Conservation (phyloP, 1,139 yeast genomes). For the Scheffersomyces insectosa region DNA sequence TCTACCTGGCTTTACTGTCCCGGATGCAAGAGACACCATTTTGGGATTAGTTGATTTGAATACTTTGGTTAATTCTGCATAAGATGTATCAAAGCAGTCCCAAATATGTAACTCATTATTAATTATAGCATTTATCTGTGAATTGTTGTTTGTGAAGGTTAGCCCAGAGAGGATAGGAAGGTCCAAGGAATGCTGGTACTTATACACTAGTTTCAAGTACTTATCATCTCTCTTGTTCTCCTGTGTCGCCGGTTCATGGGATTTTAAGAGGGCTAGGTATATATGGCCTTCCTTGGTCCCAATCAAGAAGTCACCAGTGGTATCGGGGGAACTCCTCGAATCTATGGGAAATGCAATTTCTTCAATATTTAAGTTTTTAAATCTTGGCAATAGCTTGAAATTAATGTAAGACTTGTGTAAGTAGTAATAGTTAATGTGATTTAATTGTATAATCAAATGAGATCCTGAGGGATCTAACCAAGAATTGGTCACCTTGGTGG, state of each 20-base stretch:
- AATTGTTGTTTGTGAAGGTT: conserved; percentile 20
- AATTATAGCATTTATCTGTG: conserved; percentile 38
- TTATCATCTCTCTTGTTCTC: conserved; percentile 41
- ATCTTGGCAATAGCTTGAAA: conserved; percentile 35
- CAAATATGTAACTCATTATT: conserved; percentile 24
- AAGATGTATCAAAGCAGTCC: conserved; percentile 37
- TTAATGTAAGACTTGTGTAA: conserved; percentile 31
- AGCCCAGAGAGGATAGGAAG: conserved; percentile 15
- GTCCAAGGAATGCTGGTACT: conserved; percentile 15
- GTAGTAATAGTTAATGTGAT: conserved; percentile 27
- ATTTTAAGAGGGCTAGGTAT: conserved; percentile 28
- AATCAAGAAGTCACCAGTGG: conserved; percentile 33
- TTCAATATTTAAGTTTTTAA: conserved; percentile 30
- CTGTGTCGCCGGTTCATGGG: conserved; percentile 19
- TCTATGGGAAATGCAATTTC: conserved; percentile 25
- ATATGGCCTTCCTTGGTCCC: conserved; percentile 32
- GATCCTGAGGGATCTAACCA: conserved; percentile 45
- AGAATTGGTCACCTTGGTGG: conserved; percentile 24
- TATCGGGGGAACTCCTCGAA: conserved; percentile 26
- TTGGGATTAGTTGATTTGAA: conserved; percentile 26
- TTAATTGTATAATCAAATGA: conserved; percentile 34
- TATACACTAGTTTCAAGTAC: conserved; percentile 30
- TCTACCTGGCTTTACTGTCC: conserved; percentile 4
- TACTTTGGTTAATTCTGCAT: conserved; percentile 28
- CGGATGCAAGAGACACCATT: conserved; percentile 8